These are phyloP conservation scores for Starmerella gropengiesseri DNA, from an alignment of 805 yeast genomes.

Conservation along the genomic window DNA sequence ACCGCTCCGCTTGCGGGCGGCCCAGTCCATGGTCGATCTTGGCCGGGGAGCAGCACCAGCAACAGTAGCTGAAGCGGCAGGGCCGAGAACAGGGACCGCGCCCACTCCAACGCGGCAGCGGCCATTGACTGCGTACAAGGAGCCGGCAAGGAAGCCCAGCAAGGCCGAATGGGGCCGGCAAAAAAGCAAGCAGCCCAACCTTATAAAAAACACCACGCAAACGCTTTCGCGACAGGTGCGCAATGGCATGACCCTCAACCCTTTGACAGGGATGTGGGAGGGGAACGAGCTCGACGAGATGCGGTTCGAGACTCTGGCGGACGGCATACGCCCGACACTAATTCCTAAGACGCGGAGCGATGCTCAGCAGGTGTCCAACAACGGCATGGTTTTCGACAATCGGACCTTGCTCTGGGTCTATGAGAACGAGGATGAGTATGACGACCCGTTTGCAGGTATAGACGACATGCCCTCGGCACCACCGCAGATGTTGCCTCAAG, in stretches of 20 bases:
- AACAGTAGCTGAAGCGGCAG: not conserved
- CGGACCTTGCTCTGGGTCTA: slow-evolving; percentile 24
- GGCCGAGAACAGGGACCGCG: not conserved
- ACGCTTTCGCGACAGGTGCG: slow-evolving; percentile 14
- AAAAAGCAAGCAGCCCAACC: slow-evolving; percentile 9
- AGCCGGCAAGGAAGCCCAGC: slow-evolving; percentile 13
- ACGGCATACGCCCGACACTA: slow-evolving; percentile 2
- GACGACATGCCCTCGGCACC: slow-evolving; percentile 20
- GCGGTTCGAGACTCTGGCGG: slow-evolving; percentile 17
- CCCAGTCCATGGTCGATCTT: slow-evolving; percentile 21
- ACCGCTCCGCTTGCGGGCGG: slow-evolving; percentile 15
- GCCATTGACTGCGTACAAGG: slow-evolving; percentile 24
- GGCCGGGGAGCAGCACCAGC: not conserved
- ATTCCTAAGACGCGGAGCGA: slow-evolving; percentile 13
- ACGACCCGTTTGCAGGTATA: slow-evolving; percentile 24
- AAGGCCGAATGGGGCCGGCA: not conserved
- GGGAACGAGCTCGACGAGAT: slow-evolving; percentile 24
- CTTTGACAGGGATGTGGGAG: slow-evolving; percentile 24
- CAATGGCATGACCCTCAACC: slow-evolving; percentile 26
- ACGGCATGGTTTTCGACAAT: slow-evolving; percentile 24
- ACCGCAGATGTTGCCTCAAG: not conserved
- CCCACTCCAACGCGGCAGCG: slow-evolving; percentile 11
- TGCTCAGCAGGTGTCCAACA: not conserved
- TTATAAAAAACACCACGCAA: slow-evolving; percentile 19
- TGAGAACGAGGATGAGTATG: slow-evolving; percentile 21